Evolutionary conservation across 2,329 filamentous ascomycete species (phyloP).

Genomic region (Xylariaceae sp.): DNA sequence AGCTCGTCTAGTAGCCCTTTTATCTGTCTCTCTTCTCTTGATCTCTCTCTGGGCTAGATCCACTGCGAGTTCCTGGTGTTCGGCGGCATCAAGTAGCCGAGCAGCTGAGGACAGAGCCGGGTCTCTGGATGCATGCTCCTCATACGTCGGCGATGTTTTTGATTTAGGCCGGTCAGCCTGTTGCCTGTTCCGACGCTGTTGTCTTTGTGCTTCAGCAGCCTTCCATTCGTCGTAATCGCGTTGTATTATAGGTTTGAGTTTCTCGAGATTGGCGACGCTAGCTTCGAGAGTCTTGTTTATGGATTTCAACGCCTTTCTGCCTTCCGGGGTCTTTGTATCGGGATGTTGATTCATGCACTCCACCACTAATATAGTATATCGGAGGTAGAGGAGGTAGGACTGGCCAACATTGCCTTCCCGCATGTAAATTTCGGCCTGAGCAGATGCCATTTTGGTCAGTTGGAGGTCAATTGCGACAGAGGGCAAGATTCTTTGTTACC

Average conservation of each 20-base stretch:
- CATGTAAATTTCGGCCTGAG: conserved; percentile 80
- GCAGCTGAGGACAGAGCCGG: conserved; percentile 58
- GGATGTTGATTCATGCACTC: conserved; percentile 76
- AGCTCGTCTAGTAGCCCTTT: conserved; percentile 59
- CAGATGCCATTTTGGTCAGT: conserved; percentile 15
- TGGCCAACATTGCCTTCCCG: conserved; percentile 84
- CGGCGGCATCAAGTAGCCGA: conserved; percentile 67
- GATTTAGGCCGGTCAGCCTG: conserved; percentile 11
- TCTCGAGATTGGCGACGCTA: conserved; percentile 73
- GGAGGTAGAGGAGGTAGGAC: conserved; percentile 88
- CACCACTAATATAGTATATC: conserved; percentile 83
- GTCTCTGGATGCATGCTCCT: conserved; percentile 57
- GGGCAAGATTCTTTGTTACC: conserved; percentile 48
- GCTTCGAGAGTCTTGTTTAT: conserved; percentile 53
- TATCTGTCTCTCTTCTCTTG: conserved; percentile 63
- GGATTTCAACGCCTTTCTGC: conserved; percentile 62
- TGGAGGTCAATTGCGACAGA: not conserved
- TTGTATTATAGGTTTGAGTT: conserved; percentile 77
- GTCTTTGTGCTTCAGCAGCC: conserved; percentile 51
- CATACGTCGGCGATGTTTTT: conserved; percentile 41
- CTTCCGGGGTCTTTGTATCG: conserved; percentile 68
- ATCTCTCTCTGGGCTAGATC: conserved; percentile 75
- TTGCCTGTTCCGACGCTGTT: conserved; percentile 28
- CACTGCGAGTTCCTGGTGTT: conserved; percentile 76
- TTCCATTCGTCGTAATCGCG: conserved; percentile 70